Conservation (phyloP, 75 land plant species). For the Cunninghamia lanceolata region DNA sequence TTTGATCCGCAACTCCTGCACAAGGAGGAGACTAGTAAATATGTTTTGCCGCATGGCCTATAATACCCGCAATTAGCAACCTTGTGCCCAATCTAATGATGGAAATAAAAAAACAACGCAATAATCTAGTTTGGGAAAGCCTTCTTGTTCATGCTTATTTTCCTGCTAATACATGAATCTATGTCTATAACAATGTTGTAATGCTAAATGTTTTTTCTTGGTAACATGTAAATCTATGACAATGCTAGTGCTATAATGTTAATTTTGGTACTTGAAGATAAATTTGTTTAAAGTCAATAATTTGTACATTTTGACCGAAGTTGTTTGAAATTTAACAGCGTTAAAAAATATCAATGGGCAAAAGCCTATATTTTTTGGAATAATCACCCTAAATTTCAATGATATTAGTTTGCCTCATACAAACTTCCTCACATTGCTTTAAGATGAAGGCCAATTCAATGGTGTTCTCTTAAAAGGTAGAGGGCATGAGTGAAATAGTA, state of each 20-base stretch:
- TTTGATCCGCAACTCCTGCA: not conserved
- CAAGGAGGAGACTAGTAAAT: slow-evolving; percentile 5
- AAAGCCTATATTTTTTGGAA: not conserved
- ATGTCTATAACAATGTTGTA: not conserved
- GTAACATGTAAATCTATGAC: not conserved
- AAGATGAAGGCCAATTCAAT: not conserved
- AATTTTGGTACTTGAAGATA: not conserved
- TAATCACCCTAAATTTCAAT: not conserved
- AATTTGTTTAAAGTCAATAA: not conserved
- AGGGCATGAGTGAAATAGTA: no score
- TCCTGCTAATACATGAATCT: not conserved
- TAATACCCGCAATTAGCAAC: not conserved
- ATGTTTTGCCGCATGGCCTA: not conserved
- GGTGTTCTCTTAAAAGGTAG: not conserved
- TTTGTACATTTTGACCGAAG: not conserved
- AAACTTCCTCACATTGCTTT: not conserved
- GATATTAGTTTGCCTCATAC: not conserved
- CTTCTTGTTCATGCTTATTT: not conserved
- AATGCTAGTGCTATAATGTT: not conserved
- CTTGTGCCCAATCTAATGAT: not conserved
- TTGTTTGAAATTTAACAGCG: not conserved
- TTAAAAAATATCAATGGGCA: not conserved
- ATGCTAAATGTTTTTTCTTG: not conserved
- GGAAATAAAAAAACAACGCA: not conserved
- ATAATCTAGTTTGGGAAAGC: not conserved